Conservation (phyloP, 805 yeast genomes). For the Pichia thaimueangensis region DNA sequence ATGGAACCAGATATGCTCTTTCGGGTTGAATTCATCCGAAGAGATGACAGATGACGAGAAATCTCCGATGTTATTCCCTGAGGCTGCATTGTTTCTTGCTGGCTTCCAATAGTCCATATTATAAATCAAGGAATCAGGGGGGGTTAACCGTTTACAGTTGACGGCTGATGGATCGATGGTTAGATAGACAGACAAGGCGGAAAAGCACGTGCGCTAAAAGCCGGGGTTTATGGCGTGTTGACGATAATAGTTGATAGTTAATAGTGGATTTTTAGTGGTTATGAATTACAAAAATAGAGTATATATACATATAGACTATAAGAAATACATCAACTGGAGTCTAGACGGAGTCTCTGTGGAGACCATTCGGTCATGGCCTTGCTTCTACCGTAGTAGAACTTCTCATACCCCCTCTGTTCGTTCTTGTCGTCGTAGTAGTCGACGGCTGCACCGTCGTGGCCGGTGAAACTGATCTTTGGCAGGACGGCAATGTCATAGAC, state of each 20-base stretch:
- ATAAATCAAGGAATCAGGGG: too few relatives aligned
- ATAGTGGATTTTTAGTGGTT: too few relatives aligned
- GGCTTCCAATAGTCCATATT: too few relatives aligned
- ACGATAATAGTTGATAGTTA: too few relatives aligned
- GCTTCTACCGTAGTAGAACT: conserved; percentile 24
- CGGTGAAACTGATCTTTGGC: conserved; percentile 28
- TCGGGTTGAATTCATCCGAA: conserved; percentile 4
- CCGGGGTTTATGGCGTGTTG: too few relatives aligned
- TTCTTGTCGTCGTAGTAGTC: conserved; percentile 25
- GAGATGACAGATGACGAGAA: conserved; percentile 5
- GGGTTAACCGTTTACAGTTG: too few relatives aligned
- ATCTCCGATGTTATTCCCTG: conserved; percentile 4
- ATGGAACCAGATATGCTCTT: background rate
- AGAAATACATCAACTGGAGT: conserved; percentile 10
- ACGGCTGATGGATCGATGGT: too few relatives aligned
- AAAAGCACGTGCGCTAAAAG: too few relatives aligned
- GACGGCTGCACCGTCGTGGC: conserved; percentile 19
- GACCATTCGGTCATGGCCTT: conserved; percentile 21
- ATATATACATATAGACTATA: too few relatives aligned
- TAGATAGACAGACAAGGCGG: too few relatives aligned
- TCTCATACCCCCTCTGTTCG: conserved; percentile 21
- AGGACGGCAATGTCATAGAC: conserved; percentile 26
- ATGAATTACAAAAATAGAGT: too few relatives aligned
- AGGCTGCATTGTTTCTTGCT: conserved; percentile 3
- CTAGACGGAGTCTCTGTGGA: conserved; percentile 15